Percentiles rank a stretch among this genome's conserved stretches.
These are phyloP conservation scores for Postia placenta DNA, from an alignment of 768 basidiomycete species.

Conservation along the genomic window DNA sequence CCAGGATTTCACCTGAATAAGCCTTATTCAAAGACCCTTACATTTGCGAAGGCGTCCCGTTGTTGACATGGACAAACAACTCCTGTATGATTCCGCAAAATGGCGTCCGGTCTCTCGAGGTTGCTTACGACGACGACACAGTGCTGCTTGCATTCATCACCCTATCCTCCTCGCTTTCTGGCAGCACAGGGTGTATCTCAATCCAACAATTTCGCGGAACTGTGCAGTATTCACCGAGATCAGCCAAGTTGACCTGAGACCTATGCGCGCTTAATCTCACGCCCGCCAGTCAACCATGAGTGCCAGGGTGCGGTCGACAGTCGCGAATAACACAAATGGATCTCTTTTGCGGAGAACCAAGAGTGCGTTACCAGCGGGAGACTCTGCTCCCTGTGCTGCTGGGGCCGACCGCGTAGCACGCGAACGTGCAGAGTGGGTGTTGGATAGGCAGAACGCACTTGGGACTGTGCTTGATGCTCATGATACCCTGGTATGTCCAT, in stretches of 20 bases:
- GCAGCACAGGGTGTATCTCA: background rate
- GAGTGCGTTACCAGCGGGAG: background rate
- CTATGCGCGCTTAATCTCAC: slow-evolving; percentile 12
- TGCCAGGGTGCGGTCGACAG: slow-evolving; percentile 3
- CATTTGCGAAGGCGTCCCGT: slow-evolving; percentile 1
- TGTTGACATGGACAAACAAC: slow-evolving; percentile 26
- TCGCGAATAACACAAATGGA: background rate
- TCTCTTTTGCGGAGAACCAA: background rate
- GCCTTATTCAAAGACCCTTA: too few relatives aligned
- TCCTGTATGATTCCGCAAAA: slow-evolving; percentile 21
- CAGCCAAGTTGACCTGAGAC: slow-evolving; percentile 22
- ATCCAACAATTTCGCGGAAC: slow-evolving; percentile 60
- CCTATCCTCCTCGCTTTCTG: background rate
- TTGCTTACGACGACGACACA: slow-evolving; percentile 15
- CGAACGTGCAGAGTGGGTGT: slow-evolving; percentile 43
- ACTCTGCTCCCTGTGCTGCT: background rate
- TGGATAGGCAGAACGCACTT: slow-evolving; percentile 53
- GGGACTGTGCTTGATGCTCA: slow-evolving; percentile 57
- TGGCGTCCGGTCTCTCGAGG: slow-evolving; percentile 15
- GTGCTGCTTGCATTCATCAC: slow-evolving; percentile 1
- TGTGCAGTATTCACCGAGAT: slow-evolving; percentile 63
- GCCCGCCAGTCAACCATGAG: slow-evolving; percentile 11
- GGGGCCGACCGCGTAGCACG: slow-evolving; percentile 15
- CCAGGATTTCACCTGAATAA: too few relatives aligned
- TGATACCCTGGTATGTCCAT: slow-evolving; percentile 70